phyloP scores from a whole-genome alignment of 2,329 filamentous ascomycete species.

The Fusarium sp. region DNA sequence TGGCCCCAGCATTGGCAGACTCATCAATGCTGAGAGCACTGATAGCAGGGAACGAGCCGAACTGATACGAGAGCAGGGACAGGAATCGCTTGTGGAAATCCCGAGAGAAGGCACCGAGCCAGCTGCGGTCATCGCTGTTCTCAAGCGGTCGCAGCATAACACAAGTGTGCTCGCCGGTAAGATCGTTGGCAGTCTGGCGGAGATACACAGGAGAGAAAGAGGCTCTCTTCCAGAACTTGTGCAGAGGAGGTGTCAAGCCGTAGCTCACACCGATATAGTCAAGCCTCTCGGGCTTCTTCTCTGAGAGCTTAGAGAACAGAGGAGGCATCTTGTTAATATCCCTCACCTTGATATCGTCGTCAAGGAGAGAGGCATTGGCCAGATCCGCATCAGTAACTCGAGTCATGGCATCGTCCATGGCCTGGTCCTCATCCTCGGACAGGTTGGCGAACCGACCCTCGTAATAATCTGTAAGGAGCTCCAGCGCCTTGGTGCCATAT shows the following conservation, averaged over 20 bases:
- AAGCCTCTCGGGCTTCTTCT: slow-evolving; percentile 81
- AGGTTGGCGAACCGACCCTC: slow-evolving; percentile 91
- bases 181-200: slow-evolving; percentile 92
- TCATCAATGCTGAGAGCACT: slow-evolving; percentile 90
- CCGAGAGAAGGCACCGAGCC: slow-evolving; percentile 90
- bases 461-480: slow-evolving; percentile 92
- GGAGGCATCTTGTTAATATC: slow-evolving; percentile 94
- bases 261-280: slow-evolving; percentile 98
- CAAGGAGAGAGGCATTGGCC: slow-evolving; percentile 78
- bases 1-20: slow-evolving; percentile 79
- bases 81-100: slow-evolving; percentile 98
- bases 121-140: slow-evolving; percentile 75
- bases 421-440: slow-evolving; percentile 74
- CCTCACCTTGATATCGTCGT: slow-evolving; percentile 89
- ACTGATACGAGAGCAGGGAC: slow-evolving; percentile 90
- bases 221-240: slow-evolving; percentile 96
- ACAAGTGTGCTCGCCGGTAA: slow-evolving; percentile 97
- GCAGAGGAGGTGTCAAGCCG: slow-evolving; percentile 85
- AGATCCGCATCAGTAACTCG: slow-evolving; percentile 87
- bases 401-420: slow-evolving; percentile 73
- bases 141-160: slow-evolving; percentile 92
- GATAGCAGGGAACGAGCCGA: slow-evolving; percentile 82
- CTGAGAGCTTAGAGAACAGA: slow-evolving; percentile 87
- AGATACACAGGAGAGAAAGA: slow-evolving; percentile 92
- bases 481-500: slow-evolving; percentile 89